Evolutionary conservation across 768 basidiomycete genomes (phyloP).

Genomic region (Lentinula raphanica): DNA sequence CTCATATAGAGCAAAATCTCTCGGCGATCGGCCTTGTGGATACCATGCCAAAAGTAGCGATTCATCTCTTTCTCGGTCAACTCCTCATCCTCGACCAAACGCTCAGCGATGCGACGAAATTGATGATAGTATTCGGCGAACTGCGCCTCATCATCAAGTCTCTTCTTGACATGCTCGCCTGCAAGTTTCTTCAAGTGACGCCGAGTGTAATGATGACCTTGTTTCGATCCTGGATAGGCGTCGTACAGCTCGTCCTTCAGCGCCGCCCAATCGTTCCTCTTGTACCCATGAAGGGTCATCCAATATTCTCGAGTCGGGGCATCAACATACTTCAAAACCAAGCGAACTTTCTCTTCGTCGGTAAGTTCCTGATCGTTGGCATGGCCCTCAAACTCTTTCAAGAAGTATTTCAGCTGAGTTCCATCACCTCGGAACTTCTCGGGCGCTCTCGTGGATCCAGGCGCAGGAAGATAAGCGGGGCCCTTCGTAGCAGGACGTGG

Average conservation of each 20-base stretch:
- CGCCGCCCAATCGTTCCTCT: neutral
- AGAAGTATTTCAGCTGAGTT: neutral
- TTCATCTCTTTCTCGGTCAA: neutral
- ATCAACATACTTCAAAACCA: conserved; percentile 10
- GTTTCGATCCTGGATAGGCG: neutral
- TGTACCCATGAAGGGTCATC: conserved; percentile 9
- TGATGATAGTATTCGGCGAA: neutral
- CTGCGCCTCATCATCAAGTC: neutral
- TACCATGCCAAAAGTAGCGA: neutral
- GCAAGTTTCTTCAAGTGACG: neutral
- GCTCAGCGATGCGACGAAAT: neutral
- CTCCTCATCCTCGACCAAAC: neutral
- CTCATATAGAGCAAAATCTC: neutral
- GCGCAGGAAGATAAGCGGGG: neutral
- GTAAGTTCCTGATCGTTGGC: too few species aligned
- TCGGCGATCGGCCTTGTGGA: neutral
- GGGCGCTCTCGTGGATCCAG: neutral
- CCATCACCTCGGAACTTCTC: neutral
- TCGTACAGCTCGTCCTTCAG: conserved; percentile 11
- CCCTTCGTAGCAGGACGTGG: neutral
- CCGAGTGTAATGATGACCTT: neutral
- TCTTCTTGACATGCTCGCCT: neutral
- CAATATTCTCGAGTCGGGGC: conserved; percentile 10
- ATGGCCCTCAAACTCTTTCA: too few species aligned
- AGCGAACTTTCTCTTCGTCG: too few species aligned